phyloP scores from a whole-genome alignment of 1,284 basidiomycete genomes.

The Grifola frondosa region DNA sequence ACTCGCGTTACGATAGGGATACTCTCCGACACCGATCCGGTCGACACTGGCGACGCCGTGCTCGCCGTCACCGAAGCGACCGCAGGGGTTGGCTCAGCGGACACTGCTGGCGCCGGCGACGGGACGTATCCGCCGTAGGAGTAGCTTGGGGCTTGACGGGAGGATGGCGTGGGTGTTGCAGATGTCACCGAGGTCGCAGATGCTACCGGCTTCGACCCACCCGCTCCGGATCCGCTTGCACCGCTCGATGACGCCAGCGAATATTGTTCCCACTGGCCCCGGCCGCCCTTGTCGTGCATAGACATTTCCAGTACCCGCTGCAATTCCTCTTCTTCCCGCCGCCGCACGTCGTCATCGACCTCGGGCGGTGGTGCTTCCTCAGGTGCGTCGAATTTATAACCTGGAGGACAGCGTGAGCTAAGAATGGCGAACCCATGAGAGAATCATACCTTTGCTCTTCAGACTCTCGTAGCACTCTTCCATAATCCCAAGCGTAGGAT shows the following conservation, averaged over 20 bases:
- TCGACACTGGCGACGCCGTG: slow-evolving; percentile 31
- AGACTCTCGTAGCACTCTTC: slow-evolving; percentile 85
- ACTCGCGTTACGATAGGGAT: slow-evolving; percentile 74
- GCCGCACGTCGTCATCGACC: slow-evolving; percentile 77
- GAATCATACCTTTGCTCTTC: slow-evolving; percentile 74
- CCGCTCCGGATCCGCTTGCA: slow-evolving; percentile 41
- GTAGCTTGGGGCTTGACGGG: slow-evolving; percentile 17
- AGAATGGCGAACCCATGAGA: too few species aligned
- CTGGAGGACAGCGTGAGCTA: slow-evolving; percentile 44
- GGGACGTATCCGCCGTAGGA: slow-evolving; percentile 34
- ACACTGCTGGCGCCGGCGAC: too few species aligned
- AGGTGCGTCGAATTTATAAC: slow-evolving; percentile 69
- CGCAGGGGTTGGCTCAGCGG: slow-evolving; percentile 29
- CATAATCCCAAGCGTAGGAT: slow-evolving; percentile 86
- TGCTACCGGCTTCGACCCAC: slow-evolving; percentile 24
- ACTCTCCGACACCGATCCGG: slow-evolving; percentile 34
- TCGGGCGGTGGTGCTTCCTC: slow-evolving; percentile 65
- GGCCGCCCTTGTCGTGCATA: slow-evolving; percentile 84
- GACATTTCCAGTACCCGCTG: slow-evolving; percentile 88
- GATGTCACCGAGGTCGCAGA: slow-evolving; percentile 24
- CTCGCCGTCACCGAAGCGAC: slow-evolving; percentile 26
- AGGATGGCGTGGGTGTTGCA: slow-evolving; percentile 13
- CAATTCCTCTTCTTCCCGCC: slow-evolving; percentile 90
- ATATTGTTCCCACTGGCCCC: slow-evolving; percentile 50
- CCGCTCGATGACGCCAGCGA: slow-evolving; percentile 40